Evolutionary conservation across 306 rosid species (phyloP).

Genomic region (Trifolium fragiferum): DNA sequence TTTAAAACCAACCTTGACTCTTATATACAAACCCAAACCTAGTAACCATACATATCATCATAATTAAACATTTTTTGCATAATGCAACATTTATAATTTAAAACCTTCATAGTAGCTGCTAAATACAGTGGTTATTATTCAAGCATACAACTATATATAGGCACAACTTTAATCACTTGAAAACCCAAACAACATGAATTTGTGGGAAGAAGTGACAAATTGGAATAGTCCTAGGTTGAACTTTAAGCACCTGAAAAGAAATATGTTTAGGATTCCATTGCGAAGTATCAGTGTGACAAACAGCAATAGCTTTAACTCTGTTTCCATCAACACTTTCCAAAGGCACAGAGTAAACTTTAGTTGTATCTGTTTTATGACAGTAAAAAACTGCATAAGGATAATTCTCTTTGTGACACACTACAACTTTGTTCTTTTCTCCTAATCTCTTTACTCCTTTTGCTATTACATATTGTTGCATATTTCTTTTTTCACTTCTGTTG

Average conservation of each 20-base stretch:
- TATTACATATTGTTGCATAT: conserved; percentile 56
- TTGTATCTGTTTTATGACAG: conserved; percentile 58
- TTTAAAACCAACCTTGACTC: too few relatives aligned
- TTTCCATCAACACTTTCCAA: conserved; percentile 53
- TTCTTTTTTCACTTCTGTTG: conserved; percentile 69
- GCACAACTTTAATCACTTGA: not conserved
- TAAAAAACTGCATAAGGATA: conserved; percentile 81
- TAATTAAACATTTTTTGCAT: too few relatives aligned
- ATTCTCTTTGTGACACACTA: conserved; percentile 67
- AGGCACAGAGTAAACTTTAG: too few relatives aligned
- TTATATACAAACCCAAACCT: too few relatives aligned
- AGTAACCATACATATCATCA: too few relatives aligned
- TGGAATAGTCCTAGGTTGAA: conserved; percentile 75
- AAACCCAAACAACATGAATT: conserved; percentile 77
- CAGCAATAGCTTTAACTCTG: conserved; percentile 63
- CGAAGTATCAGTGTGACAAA: conserved; percentile 77
- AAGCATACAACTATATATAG: too few relatives aligned
- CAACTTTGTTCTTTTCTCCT: conserved; percentile 37
- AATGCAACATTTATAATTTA: too few relatives aligned
- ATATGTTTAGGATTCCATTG: conserved; percentile 87
- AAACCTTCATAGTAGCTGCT: too few relatives aligned
- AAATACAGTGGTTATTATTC: too few relatives aligned
- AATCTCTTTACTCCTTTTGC: conserved; percentile 50
- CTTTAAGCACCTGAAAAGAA: conserved; percentile 78
- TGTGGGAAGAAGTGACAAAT: conserved; percentile 84